A percentile compares a stretch with the other conserved stretches of the same genome.
phyloP scores from a whole-genome alignment of 106 monocot genomes.

The Dendrobium chrysotoxum region DNA sequence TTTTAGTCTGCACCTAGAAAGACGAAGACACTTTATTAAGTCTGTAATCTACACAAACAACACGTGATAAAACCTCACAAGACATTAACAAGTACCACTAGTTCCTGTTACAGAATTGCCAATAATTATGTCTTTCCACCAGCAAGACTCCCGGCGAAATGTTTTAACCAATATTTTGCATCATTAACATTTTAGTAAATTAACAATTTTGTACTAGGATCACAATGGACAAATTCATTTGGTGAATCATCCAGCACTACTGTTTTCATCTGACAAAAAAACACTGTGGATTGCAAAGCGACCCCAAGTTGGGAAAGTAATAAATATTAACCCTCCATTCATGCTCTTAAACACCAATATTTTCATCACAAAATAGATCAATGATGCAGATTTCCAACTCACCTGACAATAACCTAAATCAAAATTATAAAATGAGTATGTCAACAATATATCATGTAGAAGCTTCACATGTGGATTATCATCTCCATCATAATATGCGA shows the following conservation, averaged over 20 bases:
- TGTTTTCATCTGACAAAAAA: neutral
- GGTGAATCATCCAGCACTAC: neutral
- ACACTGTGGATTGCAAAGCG: neutral
- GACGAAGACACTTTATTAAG: too few relatives aligned
- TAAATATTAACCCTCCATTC: neutral
- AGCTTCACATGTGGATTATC: constrained; percentile 68
- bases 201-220: neutral
- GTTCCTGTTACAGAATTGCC: neutral
- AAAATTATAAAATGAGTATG: constrained; percentile 93
- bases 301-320: neutral
- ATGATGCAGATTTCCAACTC: neutral
- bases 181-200: neutral
- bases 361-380: neutral
- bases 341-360: neutral
- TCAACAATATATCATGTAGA: constrained; percentile 75
- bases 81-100: neutral
- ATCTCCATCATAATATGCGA: constrained; percentile 79
- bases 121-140: neutral
- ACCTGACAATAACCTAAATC: constrained; percentile 96
- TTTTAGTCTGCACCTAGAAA: too few relatives aligned
- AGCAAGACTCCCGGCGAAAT: neutral
- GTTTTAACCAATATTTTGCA: neutral
- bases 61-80: too few relatives aligned
- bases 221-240: neutral
- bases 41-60: too few relatives aligned